Base-by-base conservation (phyloP, 352 stramenopile species). In the Pythium monospermum region DNA sequence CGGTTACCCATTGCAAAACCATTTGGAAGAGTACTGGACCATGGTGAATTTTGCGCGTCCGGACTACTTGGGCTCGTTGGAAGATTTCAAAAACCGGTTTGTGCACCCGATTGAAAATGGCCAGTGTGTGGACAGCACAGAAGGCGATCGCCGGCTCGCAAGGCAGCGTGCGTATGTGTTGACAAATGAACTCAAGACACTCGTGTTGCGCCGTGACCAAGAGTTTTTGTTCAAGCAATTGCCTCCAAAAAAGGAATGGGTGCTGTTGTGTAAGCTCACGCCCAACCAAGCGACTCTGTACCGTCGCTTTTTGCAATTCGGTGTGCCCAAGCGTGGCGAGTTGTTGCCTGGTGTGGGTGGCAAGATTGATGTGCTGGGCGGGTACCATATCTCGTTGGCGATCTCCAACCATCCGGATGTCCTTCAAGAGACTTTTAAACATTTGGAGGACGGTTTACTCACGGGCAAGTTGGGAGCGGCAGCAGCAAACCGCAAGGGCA, bases 1-100 rank as follows among this genome's bases (percentile, higher is more conserved):
- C 2, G 95, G 95, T 4, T 98, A 97, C 32, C 95, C 95, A 15
- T 69, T 98, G 45, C 94, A 98, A 54, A 98, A 98, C 53, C 94
- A 98, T 61, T 56, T 98, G 39, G 84, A 95, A 39, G 87, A 96
- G 64, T 96, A 96, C 61, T 96, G 83, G 83, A 94, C 83, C 10
- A 95, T 96, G 84, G 84, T 96, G 25, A 93, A 95, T 41, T 96
- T 96, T 57, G 84, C 84, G 4, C 68, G 85, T 25, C 85, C 82
- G 0, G 69, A 91, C 49, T 94, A 83, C 40, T 50, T 96, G 4
- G 81, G 78, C 22, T 85, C 77, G 1, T 53, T 89, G 33, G 77
- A 92, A 10, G 78, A 92, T 47, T 96, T 96, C 50, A 95, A 96
- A 69, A 92, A 94, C 32, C 71, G 79, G 36, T 96, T 96, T 47